Evolutionary conservation across 2,329 filamentous ascomycete species (phyloP).

Genomic region (Xylaria sp.): DNA sequence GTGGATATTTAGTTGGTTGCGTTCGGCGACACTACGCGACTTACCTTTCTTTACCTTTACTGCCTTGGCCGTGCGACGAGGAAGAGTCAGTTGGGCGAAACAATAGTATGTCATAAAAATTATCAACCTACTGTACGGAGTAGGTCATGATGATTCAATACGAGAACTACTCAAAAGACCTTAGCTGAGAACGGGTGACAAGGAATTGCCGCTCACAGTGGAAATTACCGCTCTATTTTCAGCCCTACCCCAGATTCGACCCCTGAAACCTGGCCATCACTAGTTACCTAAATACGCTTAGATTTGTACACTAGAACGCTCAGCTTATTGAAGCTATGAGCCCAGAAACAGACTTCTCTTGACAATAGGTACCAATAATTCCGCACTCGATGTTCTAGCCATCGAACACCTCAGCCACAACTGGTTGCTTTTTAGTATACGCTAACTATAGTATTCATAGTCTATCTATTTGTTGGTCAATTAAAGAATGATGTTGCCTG

Average conservation of each 20-base stretch:
- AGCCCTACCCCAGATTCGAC: constrained; percentile 31
- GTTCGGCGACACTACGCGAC: background rate
- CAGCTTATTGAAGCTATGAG: constrained; percentile 15
- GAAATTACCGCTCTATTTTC: constrained; percentile 36
- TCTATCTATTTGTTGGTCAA: background rate
- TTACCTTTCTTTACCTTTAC: background rate
- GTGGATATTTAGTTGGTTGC: background rate
- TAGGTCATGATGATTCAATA: background rate
- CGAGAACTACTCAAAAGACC: background rate
- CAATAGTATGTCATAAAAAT: background rate
- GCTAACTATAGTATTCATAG: background rate
- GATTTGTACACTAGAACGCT: background rate
- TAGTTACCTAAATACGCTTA: background rate
- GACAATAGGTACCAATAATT: constrained; percentile 7
- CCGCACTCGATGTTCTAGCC: constrained; percentile 3
- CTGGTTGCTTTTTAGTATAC: background rate
- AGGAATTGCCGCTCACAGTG: constrained; percentile 17
- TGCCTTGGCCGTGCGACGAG: background rate
- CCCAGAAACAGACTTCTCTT: constrained; percentile 8
- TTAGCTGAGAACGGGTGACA: constrained; percentile 18
- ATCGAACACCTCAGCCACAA: background rate
- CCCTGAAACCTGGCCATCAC: background rate
- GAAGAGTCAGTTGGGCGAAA: background rate
- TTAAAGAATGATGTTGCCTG: background rate
- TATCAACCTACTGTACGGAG: background rate